Evolutionary conservation across 163 green algal genomes (phyloP).

Genomic region (Scenedesmus sp.): DNA sequence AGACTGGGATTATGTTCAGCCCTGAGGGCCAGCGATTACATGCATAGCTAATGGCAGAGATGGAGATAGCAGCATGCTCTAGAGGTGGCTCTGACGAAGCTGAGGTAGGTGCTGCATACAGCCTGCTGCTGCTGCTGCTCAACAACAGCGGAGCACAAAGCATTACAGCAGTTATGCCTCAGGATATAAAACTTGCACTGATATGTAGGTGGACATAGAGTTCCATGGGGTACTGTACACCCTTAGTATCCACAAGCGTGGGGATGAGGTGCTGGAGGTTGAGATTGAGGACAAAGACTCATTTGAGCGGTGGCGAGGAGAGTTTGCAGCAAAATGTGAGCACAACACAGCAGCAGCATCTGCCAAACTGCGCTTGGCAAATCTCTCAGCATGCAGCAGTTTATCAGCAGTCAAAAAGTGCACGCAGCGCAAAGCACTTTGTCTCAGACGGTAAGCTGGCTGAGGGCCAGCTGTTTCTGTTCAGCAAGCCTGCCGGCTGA

Average conservation of each 20-base stretch:
- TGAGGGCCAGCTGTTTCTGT: not conserved
- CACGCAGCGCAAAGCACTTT: not conserved
- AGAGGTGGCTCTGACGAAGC: not conserved
- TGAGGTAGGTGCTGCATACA: not conserved
- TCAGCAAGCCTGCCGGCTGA: not conserved
- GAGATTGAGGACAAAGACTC: conserved; percentile 79
- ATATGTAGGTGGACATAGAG: conserved; percentile 66
- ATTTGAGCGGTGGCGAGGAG: conserved; percentile 74
- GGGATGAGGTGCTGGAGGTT: conserved; percentile 72
- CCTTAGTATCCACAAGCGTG: conserved; percentile 65
- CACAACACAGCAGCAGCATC: not conserved
- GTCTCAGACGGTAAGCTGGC: not conserved
- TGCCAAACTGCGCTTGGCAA: not conserved
- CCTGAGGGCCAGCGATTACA: not conserved
- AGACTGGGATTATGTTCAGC: not conserved
- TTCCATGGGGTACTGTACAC: conserved; percentile 77
- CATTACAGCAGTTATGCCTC: not conserved
- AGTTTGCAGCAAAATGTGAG: conserved; percentile 81
- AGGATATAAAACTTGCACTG: not conserved
- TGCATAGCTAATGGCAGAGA: not conserved
- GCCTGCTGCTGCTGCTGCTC: not conserved
- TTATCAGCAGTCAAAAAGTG: not conserved
- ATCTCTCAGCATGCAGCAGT: not conserved
- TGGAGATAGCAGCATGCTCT: not conserved
- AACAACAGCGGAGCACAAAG: conserved; percentile 10